A percentile compares a stretch with the other conserved stretches of the same genome.
Conservation (phyloP, 306 rosid genomes). For the Sesbania bispinosa region DNA sequence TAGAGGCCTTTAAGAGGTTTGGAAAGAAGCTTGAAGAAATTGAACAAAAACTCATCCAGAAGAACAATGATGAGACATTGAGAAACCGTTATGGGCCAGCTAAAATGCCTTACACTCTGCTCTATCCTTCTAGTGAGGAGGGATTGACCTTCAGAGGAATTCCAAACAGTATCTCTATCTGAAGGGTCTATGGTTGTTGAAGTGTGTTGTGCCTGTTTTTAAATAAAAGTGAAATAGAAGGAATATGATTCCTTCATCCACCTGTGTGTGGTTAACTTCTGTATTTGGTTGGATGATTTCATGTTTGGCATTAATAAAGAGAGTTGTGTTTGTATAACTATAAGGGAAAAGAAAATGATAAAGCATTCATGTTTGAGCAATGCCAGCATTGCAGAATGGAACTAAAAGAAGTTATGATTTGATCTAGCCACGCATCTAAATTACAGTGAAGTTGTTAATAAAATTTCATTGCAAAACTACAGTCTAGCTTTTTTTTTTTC, state of each 20-base stretch:
- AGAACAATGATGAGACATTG: slow-evolving; percentile 12
- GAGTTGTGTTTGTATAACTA: not conserved
- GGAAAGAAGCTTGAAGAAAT: slow-evolving; percentile 20
- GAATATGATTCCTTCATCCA: slow-evolving; percentile 1
- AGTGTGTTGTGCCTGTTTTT: not conserved
- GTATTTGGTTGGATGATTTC: not conserved
- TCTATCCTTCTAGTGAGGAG: slow-evolving; percentile 46
- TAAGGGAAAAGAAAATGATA: not conserved
- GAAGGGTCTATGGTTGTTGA: not conserved
- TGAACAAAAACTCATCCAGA: not conserved
- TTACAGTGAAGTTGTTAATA: no score
- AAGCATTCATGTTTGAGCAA: not conserved
- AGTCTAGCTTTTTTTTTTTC: no score
- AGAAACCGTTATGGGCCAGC: slow-evolving; percentile 32
- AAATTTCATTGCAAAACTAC: no score
- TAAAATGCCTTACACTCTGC: slow-evolving; percentile 62
- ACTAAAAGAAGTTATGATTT: not conserved
- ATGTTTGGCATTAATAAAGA: not conserved
- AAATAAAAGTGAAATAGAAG: not conserved
- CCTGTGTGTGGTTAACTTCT: not conserved
- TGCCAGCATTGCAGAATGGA: not conserved
- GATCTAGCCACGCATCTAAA: no score
- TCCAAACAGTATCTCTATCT: slow-evolving; percentile 61
- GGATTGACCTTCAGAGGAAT: slow-evolving; percentile 69
- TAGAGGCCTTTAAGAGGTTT: slow-evolving; percentile 29